Base-by-base conservation (phyloP, 2,329 filamentous ascomycete genomes). In the Fusarium sp. region DNA sequence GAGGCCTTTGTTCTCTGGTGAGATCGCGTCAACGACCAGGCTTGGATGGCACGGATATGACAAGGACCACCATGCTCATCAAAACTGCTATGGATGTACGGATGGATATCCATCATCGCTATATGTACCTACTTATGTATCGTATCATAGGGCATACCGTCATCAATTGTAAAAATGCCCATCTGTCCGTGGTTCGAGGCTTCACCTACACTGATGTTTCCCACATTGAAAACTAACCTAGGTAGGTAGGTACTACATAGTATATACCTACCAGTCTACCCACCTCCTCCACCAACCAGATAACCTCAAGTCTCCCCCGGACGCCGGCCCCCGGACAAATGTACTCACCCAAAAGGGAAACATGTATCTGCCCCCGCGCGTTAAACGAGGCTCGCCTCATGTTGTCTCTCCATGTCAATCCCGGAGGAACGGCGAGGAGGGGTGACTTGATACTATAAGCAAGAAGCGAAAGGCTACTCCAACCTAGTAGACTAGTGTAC, bases 201-300 rank as follows among this genome's bases (percentile, higher is more conserved):
- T 54, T 54, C 34, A 56, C 65, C 59, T 46, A 18, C 32, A 32
- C 30, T 32, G 7, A 32, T 14, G 30, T 32, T 14, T 32, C 30
- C 7, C 4, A 28, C 27, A 12, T 28, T 27, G 25, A 9, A 9
- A 10, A 28, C 27, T 12, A 4, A 28, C 27, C 27, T 28, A 28
- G 27, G 27, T 28, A 28, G 27, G 27, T 28, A 28, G 4, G 27
- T 28, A 27, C 25, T 23, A 23, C 21, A 23, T 23, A 23, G 21
- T 30, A 7, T 53, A 48, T 28, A 30, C 28, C 28, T 30, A 30
- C 28, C 28, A 13, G 59, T 46, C 55, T 54, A 62, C 59, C 72
- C 72, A 68, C 61, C 30, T 32, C 42, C 25, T 66, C 67, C 58
- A 73, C 56, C 69, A 69, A 73, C 72, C 68, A 71, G 49, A 69